A percentile compares a stretch with the other conserved stretches of the same genome.
phyloP scores from a whole-genome alignment of 2,329 filamentous ascomycete species.

The Purpureocillium lavendulum region DNA sequence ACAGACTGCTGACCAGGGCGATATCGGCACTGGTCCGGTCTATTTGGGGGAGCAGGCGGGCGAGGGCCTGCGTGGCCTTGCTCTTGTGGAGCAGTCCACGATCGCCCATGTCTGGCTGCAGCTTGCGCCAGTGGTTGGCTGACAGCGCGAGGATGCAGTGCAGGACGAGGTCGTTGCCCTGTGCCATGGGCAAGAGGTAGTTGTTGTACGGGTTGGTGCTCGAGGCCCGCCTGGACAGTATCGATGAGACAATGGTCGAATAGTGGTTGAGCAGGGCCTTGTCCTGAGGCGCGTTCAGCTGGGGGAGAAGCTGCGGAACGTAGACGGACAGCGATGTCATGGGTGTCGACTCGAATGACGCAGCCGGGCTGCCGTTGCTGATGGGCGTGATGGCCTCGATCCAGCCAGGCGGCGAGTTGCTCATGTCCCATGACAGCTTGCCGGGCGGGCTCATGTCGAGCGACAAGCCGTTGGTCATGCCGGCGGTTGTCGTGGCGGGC shows the following conservation, averaged over 20 bases:
- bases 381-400: conserved; percentile 14
- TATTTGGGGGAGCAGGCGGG: conserved; percentile 24
- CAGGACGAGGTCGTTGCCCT: conserved; percentile 21
- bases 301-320: conserved; percentile 19
- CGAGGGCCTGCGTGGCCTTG: conserved; percentile 21
- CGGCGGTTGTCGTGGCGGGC: conserved; percentile 1
- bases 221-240: conserved; percentile 21
- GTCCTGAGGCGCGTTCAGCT: conserved; percentile 18
- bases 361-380: conserved; percentile 15
- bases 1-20: conserved; percentile 28
- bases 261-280: conserved; percentile 25
- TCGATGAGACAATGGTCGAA: conserved; percentile 21
- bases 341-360: conserved; percentile 10
- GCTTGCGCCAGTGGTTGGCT: conserved; percentile 25
- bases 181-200: conserved; percentile 22
- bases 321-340: conserved; percentile 17
- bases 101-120: conserved; percentile 20
- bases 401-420: conserved; percentile 13
- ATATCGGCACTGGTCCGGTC: conserved; percentile 21
- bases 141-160: conserved; percentile 23
- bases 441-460: conserved; percentile 10
- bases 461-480: conserved; percentile 6
- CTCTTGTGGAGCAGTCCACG: conserved; percentile 21
- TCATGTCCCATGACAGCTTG: conserved; percentile 13
- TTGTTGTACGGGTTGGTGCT: conserved; percentile 20